Conservation (phyloP, 305 asterid genomes). For the Rubia tinctorum region DNA sequence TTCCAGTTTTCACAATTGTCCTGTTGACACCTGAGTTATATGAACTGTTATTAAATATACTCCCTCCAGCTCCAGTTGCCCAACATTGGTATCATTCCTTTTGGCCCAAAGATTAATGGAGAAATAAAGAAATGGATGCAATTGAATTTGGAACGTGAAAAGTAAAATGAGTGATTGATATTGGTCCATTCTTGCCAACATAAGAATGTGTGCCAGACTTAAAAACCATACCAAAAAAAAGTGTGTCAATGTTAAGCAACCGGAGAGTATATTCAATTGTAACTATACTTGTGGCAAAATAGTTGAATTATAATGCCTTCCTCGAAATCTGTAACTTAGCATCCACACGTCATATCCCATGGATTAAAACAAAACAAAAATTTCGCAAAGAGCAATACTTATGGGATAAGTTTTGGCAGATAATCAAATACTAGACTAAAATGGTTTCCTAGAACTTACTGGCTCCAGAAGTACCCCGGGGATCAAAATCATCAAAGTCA, state of each 20-base stretch:
- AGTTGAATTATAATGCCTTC: background rate
- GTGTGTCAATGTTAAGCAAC: too few relatives aligned
- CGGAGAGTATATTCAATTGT: background rate
- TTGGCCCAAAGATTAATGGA: too few relatives aligned
- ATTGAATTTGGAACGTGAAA: too few relatives aligned
- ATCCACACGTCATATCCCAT: background rate
- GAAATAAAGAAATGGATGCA: too few relatives aligned
- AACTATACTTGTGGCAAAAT: background rate
- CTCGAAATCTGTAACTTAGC: background rate
- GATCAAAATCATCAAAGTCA: slow-evolving; percentile 93
- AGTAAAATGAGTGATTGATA: too few relatives aligned
- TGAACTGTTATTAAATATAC: background rate
- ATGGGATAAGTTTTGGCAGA: background rate
- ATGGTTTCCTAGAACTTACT: slow-evolving; percentile 51
- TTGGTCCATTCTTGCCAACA: too few relatives aligned
- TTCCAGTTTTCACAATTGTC: too few relatives aligned
- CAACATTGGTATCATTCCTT: too few relatives aligned
- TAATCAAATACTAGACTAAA: background rate
- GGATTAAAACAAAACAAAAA: background rate
- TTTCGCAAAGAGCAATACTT: background rate
- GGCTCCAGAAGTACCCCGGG: slow-evolving; percentile 71
- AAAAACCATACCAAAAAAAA: too few relatives aligned
- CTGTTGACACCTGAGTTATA: too few relatives aligned
- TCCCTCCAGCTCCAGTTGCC: too few relatives aligned
- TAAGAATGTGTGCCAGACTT: too few relatives aligned